These are phyloP conservation scores for Fusarium subtropicale DNA, from an alignment of 2,329 filamentous ascomycete genomes.

Conservation along the genomic window DNA sequence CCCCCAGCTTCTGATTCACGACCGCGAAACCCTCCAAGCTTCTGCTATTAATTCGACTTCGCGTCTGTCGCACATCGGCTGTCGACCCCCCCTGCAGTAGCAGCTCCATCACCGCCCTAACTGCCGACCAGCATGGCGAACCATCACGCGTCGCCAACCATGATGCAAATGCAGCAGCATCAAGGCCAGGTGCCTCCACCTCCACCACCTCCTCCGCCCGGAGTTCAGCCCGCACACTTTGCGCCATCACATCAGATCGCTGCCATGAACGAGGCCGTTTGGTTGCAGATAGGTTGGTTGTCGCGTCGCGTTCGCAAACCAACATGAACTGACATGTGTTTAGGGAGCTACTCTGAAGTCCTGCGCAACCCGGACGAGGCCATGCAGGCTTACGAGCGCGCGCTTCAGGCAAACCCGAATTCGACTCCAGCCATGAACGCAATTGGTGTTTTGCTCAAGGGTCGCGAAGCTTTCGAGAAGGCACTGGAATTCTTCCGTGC, in stretches of 20 bases:
- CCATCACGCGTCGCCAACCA: constrained; percentile 83
- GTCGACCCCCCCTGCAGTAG: constrained; percentile 31
- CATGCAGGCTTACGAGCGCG: constrained; percentile 90
- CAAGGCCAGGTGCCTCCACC: constrained; percentile 70
- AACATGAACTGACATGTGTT: constrained; percentile 39
- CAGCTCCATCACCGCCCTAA: constrained; percentile 25
- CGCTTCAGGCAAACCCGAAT: constrained; percentile 85
- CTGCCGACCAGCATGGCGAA: constrained; percentile 70
- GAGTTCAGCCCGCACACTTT: constrained; percentile 67
- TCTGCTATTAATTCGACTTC: constrained; percentile 18
- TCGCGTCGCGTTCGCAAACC: constrained; percentile 22
- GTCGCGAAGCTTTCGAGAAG: constrained; percentile 92
- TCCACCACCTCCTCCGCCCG: constrained; percentile 55
- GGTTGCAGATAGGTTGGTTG: constrained; percentile 88
- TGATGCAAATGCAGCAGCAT: constrained; percentile 74
- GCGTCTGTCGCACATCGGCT: constrained; percentile 33
- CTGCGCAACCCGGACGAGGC: constrained; percentile 91
- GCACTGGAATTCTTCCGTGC: constrained; percentile 93
- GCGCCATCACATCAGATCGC: constrained; percentile 79
- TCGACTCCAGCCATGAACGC: constrained; percentile 94
- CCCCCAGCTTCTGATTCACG: constrained; percentile 34
- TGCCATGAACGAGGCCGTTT: constrained; percentile 85
- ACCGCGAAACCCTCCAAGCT: constrained; percentile 5
- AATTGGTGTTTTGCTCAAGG: constrained; percentile 90
- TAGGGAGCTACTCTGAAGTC: constrained; percentile 87